Evolutionary conservation across 1,139 yeast genomes (phyloP), one percentile per base, ranked within the genome.

Genomic region (Taphrina wiesneri): DNA sequence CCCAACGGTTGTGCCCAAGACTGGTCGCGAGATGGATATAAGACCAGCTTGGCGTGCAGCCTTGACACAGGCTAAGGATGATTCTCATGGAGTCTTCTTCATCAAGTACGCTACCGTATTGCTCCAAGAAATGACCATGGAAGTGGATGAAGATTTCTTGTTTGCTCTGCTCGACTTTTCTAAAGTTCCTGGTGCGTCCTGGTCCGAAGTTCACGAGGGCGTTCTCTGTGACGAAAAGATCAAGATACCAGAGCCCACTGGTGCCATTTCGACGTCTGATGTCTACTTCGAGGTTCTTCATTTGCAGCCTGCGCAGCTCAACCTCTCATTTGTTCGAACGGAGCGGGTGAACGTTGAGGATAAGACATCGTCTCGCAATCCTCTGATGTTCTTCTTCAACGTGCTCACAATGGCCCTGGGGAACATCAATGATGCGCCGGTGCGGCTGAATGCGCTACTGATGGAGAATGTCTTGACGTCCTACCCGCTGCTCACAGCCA

Each of bases 401-500:
- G 86, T 93, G 56, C 79, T 95, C 69, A 91, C 98, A 0, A 92
- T 92, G 98, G 96, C 99, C 0, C 85, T 95, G 70, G 99, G 99
- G 32, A 95, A 93, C 75, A 90, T 95, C 68, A 92, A 93, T 73
- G 98, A 93, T 76, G 99, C 99, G 0, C 99, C 99, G 1, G 90
- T 95, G 46, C 85, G 88, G 72, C 79, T 95, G 73, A 90, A 93
- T 74, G 93, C 99, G 0, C 79, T 95, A 70, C 83, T 90, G 69
- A 83, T 93, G 75, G 97, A 91, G 72, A 95, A 95, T 74, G 86
- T 92, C 15, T 82, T 97, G 70, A 95, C 91, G 0, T 96, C 97
- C 3, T 75, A 88, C 7, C 91, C 95, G 1, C 81, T 88, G 53
- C 80, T 95, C 70, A 67, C 85, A 34, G 88, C 87, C 69, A 86